Evolutionary conservation across 306 rosid genomes (phyloP).

Genomic region (Trichosanthes cucumerina): DNA sequence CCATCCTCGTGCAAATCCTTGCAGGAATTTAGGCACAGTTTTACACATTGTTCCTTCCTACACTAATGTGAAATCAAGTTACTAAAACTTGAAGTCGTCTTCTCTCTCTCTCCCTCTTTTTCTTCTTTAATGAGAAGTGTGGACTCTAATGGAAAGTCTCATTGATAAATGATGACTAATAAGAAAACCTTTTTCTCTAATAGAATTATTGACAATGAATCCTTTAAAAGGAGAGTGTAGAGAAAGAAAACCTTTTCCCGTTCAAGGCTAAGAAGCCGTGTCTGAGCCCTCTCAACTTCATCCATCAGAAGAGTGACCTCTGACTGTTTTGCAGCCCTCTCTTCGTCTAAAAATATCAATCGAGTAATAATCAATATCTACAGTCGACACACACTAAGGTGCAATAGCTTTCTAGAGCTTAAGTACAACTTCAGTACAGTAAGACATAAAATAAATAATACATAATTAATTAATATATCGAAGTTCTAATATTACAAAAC

Average conservation of each 20-base stretch:
- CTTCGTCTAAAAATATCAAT: slow-evolving; percentile 51
- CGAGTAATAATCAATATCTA: not conserved
- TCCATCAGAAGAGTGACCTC: slow-evolving; percentile 76
- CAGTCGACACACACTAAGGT: not conserved
- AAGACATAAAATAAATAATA: not conserved
- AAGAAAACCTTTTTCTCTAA: not conserved
- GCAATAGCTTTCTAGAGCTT: not conserved
- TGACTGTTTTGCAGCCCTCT: slow-evolving; percentile 79
- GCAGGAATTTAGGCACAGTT: not conserved
- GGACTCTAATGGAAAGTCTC: not conserved
- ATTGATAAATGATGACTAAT: not conserved
- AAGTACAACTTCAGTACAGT: not conserved
- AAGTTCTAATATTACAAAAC: not conserved
- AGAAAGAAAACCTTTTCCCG: slow-evolving; percentile 38
- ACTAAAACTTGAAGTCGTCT: not conserved
- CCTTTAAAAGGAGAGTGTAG: not conserved
- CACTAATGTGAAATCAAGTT: not conserved
- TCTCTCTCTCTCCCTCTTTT: too few relatives aligned
- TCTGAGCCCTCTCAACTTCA: slow-evolving; percentile 57
- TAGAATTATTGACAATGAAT: not conserved
- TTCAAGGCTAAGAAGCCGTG: slow-evolving; percentile 57
- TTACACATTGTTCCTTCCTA: not conserved
- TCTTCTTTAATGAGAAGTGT: not conserved
- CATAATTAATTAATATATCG: not conserved
- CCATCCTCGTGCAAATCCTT: not conserved